phyloP scores from a whole-genome alignment of 768 basidiomycete species.

The Termitomyces sp. region DNA sequence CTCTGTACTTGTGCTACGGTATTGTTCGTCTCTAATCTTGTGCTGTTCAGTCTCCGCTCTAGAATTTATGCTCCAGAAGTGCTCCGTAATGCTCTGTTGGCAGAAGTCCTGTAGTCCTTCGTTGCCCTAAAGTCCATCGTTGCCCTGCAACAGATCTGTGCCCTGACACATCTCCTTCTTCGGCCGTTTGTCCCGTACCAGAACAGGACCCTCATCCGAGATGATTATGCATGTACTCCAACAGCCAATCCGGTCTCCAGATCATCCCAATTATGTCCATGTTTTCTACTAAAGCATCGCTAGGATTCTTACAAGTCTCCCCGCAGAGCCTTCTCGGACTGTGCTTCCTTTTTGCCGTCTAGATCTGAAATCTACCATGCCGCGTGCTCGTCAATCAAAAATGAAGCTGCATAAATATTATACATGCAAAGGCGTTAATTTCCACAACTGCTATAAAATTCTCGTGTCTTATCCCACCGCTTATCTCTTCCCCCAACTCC shows the following conservation, averaged over 20 bases:
- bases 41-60: too few species aligned
- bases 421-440: background rate
- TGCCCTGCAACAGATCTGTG: constrained; percentile 1
- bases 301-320: too few species aligned
- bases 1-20: too few species aligned
- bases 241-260: background rate
- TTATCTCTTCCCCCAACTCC: background rate
- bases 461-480: background rate
- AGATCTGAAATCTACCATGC: background rate
- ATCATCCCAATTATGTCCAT: constrained; percentile 1
- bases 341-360: background rate
- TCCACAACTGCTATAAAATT: background rate
- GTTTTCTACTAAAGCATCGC: constrained; percentile 8
- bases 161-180: background rate
- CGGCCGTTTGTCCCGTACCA: background rate
- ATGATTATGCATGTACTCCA: background rate
- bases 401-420: constrained; percentile 4
- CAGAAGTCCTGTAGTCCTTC: background rate
- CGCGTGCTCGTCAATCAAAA: constrained; percentile 3
- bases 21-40: too few species aligned
- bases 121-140: background rate
- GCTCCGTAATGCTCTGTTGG: background rate
- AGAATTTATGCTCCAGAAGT: background rate
- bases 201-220: background rate
- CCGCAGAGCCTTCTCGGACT: too few species aligned